A percentile compares a stretch with the other conserved stretches of the same genome.
Evolutionary conservation across 1,284 basidiomycete species (phyloP).

Genomic region (Ceratobasidium sp.): DNA sequence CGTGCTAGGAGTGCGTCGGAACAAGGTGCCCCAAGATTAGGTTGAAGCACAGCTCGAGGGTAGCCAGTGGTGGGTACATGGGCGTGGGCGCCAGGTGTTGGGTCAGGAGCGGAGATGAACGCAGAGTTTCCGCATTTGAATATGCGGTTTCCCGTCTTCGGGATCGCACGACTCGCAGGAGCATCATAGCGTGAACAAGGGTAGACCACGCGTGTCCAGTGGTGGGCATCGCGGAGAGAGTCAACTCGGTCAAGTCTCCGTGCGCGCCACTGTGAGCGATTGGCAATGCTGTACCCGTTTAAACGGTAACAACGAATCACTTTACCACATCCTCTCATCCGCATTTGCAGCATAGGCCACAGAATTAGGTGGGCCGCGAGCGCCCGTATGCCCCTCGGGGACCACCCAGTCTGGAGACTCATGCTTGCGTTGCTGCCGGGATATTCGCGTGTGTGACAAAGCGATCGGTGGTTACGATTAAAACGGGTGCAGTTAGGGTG

Average conservation of each 20-base stretch:
- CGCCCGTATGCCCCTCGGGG: too few species aligned
- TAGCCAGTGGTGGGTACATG: not conserved
- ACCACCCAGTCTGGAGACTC: too few species aligned
- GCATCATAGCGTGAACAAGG: not conserved
- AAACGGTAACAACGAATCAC: too few species aligned
- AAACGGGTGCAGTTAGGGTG: too few species aligned
- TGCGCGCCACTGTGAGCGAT: conserved; percentile 20
- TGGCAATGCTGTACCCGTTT: too few species aligned
- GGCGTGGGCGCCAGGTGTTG: conserved; percentile 4
- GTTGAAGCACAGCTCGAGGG: conserved; percentile 6
- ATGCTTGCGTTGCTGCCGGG: too few species aligned
- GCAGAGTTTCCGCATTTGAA: not conserved
- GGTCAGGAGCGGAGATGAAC: not conserved
- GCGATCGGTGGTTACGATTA: too few species aligned
- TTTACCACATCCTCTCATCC: too few species aligned
- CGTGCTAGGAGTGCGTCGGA: not conserved
- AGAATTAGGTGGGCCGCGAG: too few species aligned
- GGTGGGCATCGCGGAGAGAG: too few species aligned
- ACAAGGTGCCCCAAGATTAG: not conserved
- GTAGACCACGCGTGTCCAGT: not conserved
- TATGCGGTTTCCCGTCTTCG: not conserved
- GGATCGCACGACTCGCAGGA: not conserved
- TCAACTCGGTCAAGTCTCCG: not conserved
- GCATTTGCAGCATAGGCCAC: too few species aligned
- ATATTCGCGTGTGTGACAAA: too few species aligned